phyloP scores from a whole-genome alignment of 352 stramenopile species.

The Globisporangium nunn region DNA sequence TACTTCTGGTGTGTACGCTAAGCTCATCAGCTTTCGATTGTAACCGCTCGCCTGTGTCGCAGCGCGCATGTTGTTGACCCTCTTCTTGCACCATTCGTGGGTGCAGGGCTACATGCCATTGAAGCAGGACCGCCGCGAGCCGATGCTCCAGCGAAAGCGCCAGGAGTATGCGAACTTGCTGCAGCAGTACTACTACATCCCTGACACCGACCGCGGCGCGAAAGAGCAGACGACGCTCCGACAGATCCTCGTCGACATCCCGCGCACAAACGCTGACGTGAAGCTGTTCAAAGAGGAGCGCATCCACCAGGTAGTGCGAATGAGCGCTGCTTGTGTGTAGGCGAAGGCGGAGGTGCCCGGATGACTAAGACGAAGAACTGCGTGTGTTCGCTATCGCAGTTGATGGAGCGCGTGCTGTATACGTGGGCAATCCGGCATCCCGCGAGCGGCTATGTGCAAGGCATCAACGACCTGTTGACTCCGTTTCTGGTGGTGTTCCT shows the following conservation, averaged over 20 bases:
- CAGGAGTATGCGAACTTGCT: constrained; percentile 95
- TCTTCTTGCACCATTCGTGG: not conserved
- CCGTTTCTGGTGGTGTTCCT: constrained; percentile 97
- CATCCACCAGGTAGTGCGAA: constrained; percentile 55
- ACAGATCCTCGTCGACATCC: constrained; percentile 98
- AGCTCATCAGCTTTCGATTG: too few species aligned
- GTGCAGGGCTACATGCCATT: constrained; percentile 92
- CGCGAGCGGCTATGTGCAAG: constrained; percentile 97
- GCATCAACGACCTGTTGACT: constrained; percentile 99
- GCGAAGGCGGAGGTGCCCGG: not conserved
- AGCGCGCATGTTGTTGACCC: not conserved
- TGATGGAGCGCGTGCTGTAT: constrained; percentile 96
- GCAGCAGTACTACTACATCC: constrained; percentile 96
- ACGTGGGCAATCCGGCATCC: constrained; percentile 99
- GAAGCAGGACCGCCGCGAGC: constrained; percentile 86
- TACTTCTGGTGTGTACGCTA: constrained; percentile 83
- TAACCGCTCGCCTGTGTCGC: too few species aligned
- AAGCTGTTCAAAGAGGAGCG: constrained; percentile 95
- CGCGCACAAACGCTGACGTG: constrained; percentile 94
- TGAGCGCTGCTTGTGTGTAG: constrained; percentile 11
- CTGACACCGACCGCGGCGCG: constrained; percentile 89
- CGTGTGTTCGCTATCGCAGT: constrained; percentile 23
- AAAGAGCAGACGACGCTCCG: constrained; percentile 95
- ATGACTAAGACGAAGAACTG: not conserved
- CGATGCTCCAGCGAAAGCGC: constrained; percentile 92